Evolutionary conservation across 768 basidiomycete genomes (phyloP), one percentile per base, ranked within the genome.

Genomic region (Saitozyma podzolica): DNA sequence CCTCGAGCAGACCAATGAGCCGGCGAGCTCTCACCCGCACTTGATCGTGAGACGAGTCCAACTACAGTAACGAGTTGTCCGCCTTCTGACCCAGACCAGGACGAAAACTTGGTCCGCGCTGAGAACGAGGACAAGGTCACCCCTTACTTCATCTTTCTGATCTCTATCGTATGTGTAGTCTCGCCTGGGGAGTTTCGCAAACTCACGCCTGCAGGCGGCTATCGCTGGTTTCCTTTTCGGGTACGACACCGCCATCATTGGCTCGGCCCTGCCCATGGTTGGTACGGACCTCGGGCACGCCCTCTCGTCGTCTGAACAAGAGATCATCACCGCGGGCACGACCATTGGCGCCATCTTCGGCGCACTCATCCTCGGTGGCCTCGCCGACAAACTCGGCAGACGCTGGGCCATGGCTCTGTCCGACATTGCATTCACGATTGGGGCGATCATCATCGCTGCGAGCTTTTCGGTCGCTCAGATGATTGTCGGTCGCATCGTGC

Each of bases 281-380:
- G 60, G 64, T 9, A 53, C 43, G 5, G 64, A 61, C 48, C 60
- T 66, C 3, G 64, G 64, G n/a, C 51, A 61, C 16, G 47, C 9
- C 11, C 50, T 66, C 13, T 20, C 50, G 39, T 39, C 19, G 45
- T 51, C 54, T 6, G 60, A 66, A 51, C 60, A 66, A 40, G 64
- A 66, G 54, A 66, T 66, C 51, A 53, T 58, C n/a, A 66, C 64
- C 8, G 64, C 64, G 8, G 60, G 55, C 16, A 66, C 64, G 14
- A 66, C 64, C 19, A 62, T 66, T 19, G 64, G 64, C 16, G 64
- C 64, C n/a, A 62, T 66, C 42, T 66, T 66, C 40, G 64, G 64
- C 5, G 29, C 29, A 29, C 29, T 29, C 29, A 29, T 29, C 29
- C 29, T 29, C 29, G 29, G 29, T 29, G 29, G 29, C 29, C 29